Conservation (phyloP, 1,284 basidiomycete genomes). For the Sphagnurus paluster region DNA sequence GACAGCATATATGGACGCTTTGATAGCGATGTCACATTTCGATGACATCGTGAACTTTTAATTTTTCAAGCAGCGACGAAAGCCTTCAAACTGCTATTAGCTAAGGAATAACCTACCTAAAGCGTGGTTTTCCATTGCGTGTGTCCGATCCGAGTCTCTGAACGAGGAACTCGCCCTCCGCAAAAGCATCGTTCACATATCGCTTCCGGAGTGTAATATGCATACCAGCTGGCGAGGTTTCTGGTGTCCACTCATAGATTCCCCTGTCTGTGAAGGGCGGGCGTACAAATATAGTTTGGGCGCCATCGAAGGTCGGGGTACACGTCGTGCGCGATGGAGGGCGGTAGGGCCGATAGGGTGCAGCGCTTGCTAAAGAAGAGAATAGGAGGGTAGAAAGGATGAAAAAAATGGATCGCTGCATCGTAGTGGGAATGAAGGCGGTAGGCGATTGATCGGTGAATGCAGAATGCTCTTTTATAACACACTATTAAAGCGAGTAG, state of each 20-base stretch:
- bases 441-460: too few species aligned
- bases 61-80: too few species aligned
- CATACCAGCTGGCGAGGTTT: constrained; percentile 9
- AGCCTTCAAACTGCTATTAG: background rate
- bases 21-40: too few species aligned
- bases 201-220: constrained; percentile 11
- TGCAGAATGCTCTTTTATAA: too few species aligned
- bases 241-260: constrained; percentile 19
- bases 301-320: constrained; percentile 15
- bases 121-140: constrained; percentile 12
- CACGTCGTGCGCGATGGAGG: constrained; percentile 11
- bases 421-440: too few species aligned
- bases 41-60: too few species aligned
- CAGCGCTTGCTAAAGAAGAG: too few species aligned
- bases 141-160: constrained; percentile 20
- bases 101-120: constrained; percentile 17
- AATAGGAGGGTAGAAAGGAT: too few species aligned
- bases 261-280: constrained; percentile 10
- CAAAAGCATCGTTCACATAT: constrained; percentile 12
- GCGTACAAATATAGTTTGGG: constrained; percentile 16
- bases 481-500: too few species aligned
- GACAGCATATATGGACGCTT: too few species aligned
- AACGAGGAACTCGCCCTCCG: constrained; percentile 15
- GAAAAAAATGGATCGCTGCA: too few species aligned
- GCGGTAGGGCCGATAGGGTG: too few species aligned